Evolutionary conservation across 441 rosid species (phyloP), one percentile per base, ranked within the genome.

Genomic region (Adansonia grandidieri): DNA sequence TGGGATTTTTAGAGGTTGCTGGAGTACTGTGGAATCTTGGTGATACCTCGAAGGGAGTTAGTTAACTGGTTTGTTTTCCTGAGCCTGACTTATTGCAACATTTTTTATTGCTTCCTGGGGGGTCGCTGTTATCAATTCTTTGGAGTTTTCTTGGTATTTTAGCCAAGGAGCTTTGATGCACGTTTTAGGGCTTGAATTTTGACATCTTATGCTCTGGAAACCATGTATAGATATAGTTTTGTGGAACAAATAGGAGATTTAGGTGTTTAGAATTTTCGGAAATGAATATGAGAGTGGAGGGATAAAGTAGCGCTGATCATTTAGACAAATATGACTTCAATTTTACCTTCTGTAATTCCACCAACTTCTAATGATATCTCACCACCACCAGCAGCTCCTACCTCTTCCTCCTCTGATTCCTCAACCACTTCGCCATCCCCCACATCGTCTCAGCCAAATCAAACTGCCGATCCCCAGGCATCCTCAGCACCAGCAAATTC

Each of bases 341-440:
- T 79, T 58, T 82, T 84, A 57, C 86, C 91, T 82, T 83, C 90
- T 81, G 58, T 81, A 54, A 79, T 83, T 81, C 82, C 89, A 47
- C 84, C 90, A 32, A 75, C 84, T 56, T 80, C 92, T 50, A 54
- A 75, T 85, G 15, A 60, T 60, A 60, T 60, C 37, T 22, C 40
- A 4, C 81, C 86, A 51, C 81, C 83, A 63, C 28, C 86, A 51
- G 69, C 63, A 5, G 45, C 72, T 2, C 42, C 80, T 44, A 37
- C 42, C 17, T 51, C 83, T 22, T 82, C 89, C 32, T 20, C 87
- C 24, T 71, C 84, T 1, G 68, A 87, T 86, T 78, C 85, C 57
- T 75, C 87, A 9, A 68, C 76, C 73, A 80, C 86, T 80, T 77
- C 82, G 63, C 80, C 91, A 53, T 79, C 93, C 48, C 91, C 91